A percentile compares a stretch with the other conserved stretches of the same genome.
Evolutionary conservation across 768 basidiomycete species (phyloP).

Genomic region (Cyathus striatus): DNA sequence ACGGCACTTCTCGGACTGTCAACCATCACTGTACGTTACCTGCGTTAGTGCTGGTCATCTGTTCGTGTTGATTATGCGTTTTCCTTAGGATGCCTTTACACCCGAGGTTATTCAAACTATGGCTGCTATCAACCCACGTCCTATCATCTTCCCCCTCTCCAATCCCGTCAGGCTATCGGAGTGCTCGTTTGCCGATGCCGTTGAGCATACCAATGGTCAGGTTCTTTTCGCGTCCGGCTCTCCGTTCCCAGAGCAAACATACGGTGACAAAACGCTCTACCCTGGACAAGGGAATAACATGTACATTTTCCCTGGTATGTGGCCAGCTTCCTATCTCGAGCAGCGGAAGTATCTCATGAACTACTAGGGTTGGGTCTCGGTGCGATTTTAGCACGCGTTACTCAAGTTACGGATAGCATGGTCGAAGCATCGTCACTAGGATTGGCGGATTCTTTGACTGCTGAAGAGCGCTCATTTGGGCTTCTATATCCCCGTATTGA

Average conservation of each 20-base stretch:
- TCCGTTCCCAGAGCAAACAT: conserved; percentile 68
- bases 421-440: conserved; percentile 85
- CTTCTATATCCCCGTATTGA: conserved; percentile 83
- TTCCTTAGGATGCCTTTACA: conserved; percentile 62
- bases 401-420: conserved; percentile 77
- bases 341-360: conserved; percentile 3
- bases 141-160: conserved; percentile 90
- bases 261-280: conserved; percentile 50
- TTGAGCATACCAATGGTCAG: conserved; percentile 63
- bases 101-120: conserved; percentile 68
- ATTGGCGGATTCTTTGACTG: conserved; percentile 66
- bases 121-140: conserved; percentile 73
- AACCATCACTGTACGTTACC: conserved; percentile 56
- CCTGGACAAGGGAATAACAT: conserved; percentile 96
- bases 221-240: conserved; percentile 88
- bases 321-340: neutral
- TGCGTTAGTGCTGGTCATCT: neutral
- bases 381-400: conserved; percentile 64
- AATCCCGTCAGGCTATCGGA: conserved; percentile 84
- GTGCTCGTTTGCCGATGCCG: conserved; percentile 74
- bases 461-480: conserved; percentile 58
- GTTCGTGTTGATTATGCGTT: neutral
- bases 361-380: conserved; percentile 71
- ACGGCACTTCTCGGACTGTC: conserved; percentile 88
- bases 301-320: conserved; percentile 72